A percentile compares a stretch with the other conserved stretches of the same genome.
These are phyloP conservation scores for Cyclocybe cylindracea DNA, from an alignment of 768 basidiomycete genomes.

Conservation along the genomic window DNA sequence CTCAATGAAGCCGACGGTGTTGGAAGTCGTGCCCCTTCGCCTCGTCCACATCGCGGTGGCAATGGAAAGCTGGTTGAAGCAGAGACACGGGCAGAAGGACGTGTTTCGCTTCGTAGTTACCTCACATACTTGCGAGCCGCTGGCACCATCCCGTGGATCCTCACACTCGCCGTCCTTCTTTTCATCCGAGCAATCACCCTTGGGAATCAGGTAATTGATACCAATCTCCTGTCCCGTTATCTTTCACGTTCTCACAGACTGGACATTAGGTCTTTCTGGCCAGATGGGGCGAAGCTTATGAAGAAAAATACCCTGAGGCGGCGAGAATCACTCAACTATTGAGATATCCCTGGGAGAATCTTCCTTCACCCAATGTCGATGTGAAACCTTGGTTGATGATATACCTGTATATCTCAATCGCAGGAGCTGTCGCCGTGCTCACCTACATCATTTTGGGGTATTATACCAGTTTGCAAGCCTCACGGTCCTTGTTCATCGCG, in stretches of 20 bases:
- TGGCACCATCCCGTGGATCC: conserved; percentile 53
- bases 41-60: conserved; percentile 8
- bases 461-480: conserved; percentile 69
- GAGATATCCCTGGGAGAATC: conserved; percentile 42
- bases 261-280: conserved; percentile 59
- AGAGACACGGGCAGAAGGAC: conserved; percentile 67
- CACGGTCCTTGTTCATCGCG: conserved; percentile 56
- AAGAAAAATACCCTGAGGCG: conserved; percentile 27
- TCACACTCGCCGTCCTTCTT: conserved; percentile 53
- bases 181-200: conserved; percentile 58
- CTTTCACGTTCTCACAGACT: not conserved
- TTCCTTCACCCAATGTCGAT: conserved; percentile 60
- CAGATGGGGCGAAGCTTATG: conserved; percentile 69
- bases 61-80: conserved; percentile 61
- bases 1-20: conserved; percentile 15
- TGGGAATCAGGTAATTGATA: conserved; percentile 50
- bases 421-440: conserved; percentile 54
- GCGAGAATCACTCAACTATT: conserved; percentile 15
- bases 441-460: conserved; percentile 63
- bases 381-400: conserved; percentile 69
- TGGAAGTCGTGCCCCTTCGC: conserved; percentile 8
- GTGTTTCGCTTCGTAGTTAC: conserved; percentile 61
- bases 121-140: conserved; percentile 64
- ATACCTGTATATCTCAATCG: conserved; percentile 62
- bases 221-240: not conserved